A percentile compares a stretch with the other conserved stretches of the same genome.
These are phyloP conservation scores for Pecoramyces ruminantium DNA, from an alignment of 192 early-diverging fungal species.

Conservation along the genomic window DNA sequence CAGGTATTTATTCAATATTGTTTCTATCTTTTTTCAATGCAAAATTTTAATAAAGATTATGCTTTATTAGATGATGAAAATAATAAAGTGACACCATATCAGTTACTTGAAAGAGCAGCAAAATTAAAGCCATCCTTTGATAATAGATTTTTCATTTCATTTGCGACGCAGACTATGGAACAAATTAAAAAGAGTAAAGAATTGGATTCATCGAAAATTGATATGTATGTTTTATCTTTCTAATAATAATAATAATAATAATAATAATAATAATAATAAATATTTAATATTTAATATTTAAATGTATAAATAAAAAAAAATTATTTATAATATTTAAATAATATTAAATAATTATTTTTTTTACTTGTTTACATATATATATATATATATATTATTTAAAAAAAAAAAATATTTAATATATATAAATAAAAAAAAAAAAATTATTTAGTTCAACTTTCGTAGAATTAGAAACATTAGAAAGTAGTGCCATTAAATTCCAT, in stretches of 20 bases:
- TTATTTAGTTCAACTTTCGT: neutral
- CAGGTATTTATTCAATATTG: neutral
- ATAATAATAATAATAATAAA: too few relatives aligned
- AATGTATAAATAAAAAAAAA: too few relatives aligned
- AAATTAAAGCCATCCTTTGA: neutral
- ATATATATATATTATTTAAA: too few relatives aligned
- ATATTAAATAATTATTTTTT: too few relatives aligned
- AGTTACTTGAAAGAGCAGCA: neutral
- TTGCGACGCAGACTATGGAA: neutral
- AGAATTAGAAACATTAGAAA: neutral
- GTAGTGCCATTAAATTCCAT: neutral
- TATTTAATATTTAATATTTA: too few relatives aligned
- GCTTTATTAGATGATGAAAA: neutral
- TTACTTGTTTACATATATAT: too few relatives aligned
- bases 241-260: too few relatives aligned
- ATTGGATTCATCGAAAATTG: neutral
- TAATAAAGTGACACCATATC: neutral
- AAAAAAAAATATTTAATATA: too few relatives aligned
- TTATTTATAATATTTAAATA: too few relatives aligned
- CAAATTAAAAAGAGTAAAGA: neutral
- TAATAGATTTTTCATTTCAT: neutral
- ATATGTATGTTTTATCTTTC: neutral
- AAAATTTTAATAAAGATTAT: neutral
- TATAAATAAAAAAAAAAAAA: too few relatives aligned
- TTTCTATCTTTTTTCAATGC: neutral